Evolutionary conservation across 257 asterid species (phyloP).

Genomic region (Knoxia roxburghii): DNA sequence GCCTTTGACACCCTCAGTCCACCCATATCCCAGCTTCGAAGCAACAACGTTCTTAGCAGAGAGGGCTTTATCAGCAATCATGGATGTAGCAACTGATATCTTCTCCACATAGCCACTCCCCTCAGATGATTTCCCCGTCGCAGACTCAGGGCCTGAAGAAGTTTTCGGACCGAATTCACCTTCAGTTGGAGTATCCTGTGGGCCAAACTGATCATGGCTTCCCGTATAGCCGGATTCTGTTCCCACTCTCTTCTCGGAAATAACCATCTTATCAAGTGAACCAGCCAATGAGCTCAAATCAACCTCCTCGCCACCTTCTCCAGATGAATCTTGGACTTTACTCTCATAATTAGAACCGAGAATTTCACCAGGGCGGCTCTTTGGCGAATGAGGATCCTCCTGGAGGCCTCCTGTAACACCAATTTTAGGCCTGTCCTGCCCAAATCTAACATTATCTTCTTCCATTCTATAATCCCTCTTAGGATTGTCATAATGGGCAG

Average conservation of each 20-base stretch:
- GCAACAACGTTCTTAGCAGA: conserved; percentile 46
- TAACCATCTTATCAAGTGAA: conserved; percentile 29
- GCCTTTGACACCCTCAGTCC: background rate
- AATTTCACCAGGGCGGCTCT: background rate
- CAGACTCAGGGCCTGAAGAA: conserved; percentile 16
- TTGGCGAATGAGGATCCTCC: conserved; percentile 41
- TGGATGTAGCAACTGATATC: conserved; percentile 31
- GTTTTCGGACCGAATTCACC: conserved; percentile 12
- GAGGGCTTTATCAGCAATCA: conserved; percentile 36
- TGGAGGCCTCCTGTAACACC: conserved; percentile 15
- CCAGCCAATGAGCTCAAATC: conserved; percentile 37
- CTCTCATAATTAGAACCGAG: conserved; percentile 42
- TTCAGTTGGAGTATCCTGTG: conserved; percentile 19
- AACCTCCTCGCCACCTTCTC: conserved; percentile 44
- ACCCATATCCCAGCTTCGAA: conserved; percentile 44
- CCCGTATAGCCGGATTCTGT: conserved; percentile 27
- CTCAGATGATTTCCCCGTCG: conserved; percentile 21
- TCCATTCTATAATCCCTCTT: conserved; percentile 8
- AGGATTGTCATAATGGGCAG: conserved; percentile 16
- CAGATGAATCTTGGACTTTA: conserved; percentile 56
- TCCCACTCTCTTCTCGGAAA: conserved; percentile 18
- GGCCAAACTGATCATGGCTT: conserved; percentile 54
- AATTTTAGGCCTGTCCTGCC: background rate
- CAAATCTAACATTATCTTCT: background rate
- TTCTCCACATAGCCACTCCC: conserved; percentile 17